These are phyloP conservation scores for Colletotrichum lentis DNA, from an alignment of 2,329 filamentous ascomycete genomes.

Conservation along the genomic window DNA sequence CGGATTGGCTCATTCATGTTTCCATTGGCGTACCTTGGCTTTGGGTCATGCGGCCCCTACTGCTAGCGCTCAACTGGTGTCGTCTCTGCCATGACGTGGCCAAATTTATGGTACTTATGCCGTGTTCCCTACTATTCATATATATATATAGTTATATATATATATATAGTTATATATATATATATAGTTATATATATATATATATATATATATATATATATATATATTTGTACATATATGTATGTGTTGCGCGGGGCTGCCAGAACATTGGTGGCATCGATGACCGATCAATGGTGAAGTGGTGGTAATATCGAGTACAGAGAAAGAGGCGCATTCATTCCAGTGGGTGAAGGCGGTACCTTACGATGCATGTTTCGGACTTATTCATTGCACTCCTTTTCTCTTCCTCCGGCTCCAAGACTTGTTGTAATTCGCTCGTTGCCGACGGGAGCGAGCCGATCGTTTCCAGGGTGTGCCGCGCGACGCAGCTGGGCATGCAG, in stretches of 20 bases:
- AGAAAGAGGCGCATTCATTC: not conserved
- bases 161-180: too few relatives aligned
- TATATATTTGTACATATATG: too few relatives aligned
- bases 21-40: not conserved
- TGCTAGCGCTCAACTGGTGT: constrained; percentile 6
- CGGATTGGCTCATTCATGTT: not conserved
- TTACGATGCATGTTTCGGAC: too few relatives aligned
- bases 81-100: constrained; percentile 14
- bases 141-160: too few relatives aligned
- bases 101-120: too few relatives aligned
- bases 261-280: not conserved
- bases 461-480: not conserved
- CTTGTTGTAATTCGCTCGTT: too few relatives aligned
- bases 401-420: too few relatives aligned
- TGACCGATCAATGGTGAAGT: not conserved
- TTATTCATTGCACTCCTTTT: too few relatives aligned
- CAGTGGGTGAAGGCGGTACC: not conserved
- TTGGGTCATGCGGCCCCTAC: constrained; percentile 1
- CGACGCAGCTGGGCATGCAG: not conserved
- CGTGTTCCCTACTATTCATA: too few relatives aligned
- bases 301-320: not conserved
- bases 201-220: too few relatives aligned
- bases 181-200: too few relatives aligned
- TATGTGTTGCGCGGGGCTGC: too few relatives aligned
- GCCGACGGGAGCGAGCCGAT: not conserved